Conservation (phyloP, 2,329 filamentous ascomycete species). For the Sporothrix pseudoabietina region DNA sequence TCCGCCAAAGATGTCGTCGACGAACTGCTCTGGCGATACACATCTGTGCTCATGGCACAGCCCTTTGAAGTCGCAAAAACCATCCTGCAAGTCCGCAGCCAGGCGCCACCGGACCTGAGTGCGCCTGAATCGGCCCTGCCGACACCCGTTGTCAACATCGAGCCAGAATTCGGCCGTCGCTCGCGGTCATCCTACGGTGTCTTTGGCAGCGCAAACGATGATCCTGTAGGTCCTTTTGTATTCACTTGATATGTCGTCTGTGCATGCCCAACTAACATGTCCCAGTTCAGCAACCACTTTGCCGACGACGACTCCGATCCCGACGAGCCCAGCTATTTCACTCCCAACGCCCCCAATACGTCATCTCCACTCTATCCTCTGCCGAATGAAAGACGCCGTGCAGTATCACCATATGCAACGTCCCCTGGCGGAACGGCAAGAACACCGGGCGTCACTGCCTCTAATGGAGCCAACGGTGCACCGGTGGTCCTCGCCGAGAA, state of each 20-base stretch:
- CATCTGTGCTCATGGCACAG: constrained; percentile 83
- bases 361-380: constrained; percentile 51
- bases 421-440: neutral
- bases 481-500: constrained; percentile 47
- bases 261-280: neutral
- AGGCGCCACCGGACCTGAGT: constrained; percentile 52
- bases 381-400: constrained; percentile 39
- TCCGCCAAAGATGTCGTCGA: constrained; percentile 77
- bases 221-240: neutral
- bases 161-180: neutral
- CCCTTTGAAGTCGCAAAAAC: constrained; percentile 98
- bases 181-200: constrained; percentile 1
- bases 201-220: neutral
- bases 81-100: constrained; percentile 74
- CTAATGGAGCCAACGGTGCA: neutral
- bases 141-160: constrained; percentile 29
- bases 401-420: constrained; percentile 7
- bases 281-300: constrained; percentile 22
- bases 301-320: constrained; percentile 69
- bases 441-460: neutral
- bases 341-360: constrained; percentile 61
- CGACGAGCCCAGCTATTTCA: constrained; percentile 85
- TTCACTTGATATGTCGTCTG: neutral
- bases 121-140: constrained; percentile 35
- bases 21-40: constrained; percentile 89